Percentiles rank a stretch among this genome's conserved stretches.
Evolutionary conservation across 306 rosid genomes (phyloP).

Genomic region (Castanea sativa): DNA sequence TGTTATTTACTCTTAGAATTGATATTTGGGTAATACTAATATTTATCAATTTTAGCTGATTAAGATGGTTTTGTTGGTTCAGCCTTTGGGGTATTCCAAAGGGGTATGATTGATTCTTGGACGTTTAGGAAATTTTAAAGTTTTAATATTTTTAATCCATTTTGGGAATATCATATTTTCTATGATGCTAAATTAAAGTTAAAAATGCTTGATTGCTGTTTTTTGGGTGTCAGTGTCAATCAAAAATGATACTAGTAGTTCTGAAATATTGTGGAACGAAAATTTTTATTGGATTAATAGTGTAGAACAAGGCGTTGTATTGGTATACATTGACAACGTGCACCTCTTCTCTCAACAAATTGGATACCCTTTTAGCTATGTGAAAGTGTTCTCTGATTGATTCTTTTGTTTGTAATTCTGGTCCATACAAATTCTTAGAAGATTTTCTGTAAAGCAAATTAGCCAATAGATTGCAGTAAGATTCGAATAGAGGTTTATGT

Average conservation of each 20-base stretch:
- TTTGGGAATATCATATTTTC: slow-evolving; percentile 17
- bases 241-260: background rate
- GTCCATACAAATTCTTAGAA: background rate
- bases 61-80: background rate
- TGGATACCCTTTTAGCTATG: background rate
- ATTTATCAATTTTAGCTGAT: background rate
- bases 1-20: background rate
- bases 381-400: background rate
- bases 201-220: background rate
- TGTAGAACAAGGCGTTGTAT: background rate
- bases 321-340: background rate
- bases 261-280: background rate
- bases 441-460: slow-evolving; percentile 1
- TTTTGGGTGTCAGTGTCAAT: background rate
- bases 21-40: background rate
- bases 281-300: background rate
- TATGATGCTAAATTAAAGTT: background rate
- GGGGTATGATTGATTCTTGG: slow-evolving; percentile 13
- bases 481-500: background rate
- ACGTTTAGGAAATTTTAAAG: slow-evolving; percentile 9
- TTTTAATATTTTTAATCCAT: slow-evolving; percentile 22
- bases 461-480: background rate
- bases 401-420: background rate
- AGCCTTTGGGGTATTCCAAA: slow-evolving; percentile 19
- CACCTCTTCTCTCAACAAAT: background rate